Conservation (phyloP, 306 rosid species). For the Malus domestica region DNA sequence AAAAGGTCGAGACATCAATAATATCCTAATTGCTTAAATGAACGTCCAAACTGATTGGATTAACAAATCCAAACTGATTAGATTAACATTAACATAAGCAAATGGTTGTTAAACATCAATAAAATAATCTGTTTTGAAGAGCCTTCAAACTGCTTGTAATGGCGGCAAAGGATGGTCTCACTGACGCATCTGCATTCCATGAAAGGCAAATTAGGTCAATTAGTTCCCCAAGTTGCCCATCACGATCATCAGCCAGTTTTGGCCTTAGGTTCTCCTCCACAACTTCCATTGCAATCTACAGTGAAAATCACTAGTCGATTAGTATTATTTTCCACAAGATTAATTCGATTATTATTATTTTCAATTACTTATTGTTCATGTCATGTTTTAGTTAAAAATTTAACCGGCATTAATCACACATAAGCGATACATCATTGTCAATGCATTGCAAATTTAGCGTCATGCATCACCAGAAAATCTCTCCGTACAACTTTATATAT, state of each 20-base stretch:
- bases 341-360: neutral
- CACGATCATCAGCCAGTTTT: constrained; percentile 31
- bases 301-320: neutral
- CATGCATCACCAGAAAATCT: no score
- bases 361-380: neutral
- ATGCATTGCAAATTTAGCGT: no score
- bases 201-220: constrained; percentile 36
- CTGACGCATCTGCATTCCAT: constrained; percentile 46
- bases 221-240: constrained; percentile 37
- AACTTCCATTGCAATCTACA: constrained; percentile 74
- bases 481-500: neutral
- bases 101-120: no score
- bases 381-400: neutral
- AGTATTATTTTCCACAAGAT: neutral
- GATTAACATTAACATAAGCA: neutral
- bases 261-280: constrained; percentile 62
- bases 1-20: neutral
- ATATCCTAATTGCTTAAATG: neutral
- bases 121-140: neutral
- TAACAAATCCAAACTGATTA: neutral
- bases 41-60: neutral
- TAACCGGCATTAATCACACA: neutral
- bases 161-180: constrained; percentile 52
- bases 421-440: no score
- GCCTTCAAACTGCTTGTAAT: constrained; percentile 30